Percentiles rank a stretch among this genome's conserved stretches.
These are phyloP conservation scores for Fusarium sp. DNA, from an alignment of 2,329 filamentous ascomycete species.

Conservation along the genomic window DNA sequence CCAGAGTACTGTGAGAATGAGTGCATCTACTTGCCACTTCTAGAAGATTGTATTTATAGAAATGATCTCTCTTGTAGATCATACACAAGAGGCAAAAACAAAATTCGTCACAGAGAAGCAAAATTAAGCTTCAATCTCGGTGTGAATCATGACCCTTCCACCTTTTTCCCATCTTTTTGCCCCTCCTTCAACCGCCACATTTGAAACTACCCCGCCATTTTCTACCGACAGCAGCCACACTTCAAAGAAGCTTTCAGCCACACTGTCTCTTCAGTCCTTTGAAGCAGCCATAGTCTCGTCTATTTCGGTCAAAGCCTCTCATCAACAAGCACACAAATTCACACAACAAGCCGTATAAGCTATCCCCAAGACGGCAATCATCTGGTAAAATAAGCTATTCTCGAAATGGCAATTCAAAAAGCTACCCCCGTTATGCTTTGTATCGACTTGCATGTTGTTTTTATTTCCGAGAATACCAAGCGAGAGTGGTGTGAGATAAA, in stretches of 20 bases:
- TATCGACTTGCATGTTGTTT: neutral
- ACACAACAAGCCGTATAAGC: neutral
- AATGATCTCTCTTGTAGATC: neutral
- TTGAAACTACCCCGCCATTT: constrained; percentile 33
- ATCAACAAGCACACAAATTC: neutral
- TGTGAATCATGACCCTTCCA: constrained; percentile 35
- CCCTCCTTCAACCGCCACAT: constrained; percentile 36
- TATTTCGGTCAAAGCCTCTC: neutral
- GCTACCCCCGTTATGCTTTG: neutral
- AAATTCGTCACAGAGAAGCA: neutral
- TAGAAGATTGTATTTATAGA: neutral
- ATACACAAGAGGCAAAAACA: neutral
- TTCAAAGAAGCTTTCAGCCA: neutral
- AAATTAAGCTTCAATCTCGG: constrained; percentile 29
- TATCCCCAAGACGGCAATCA: constrained; percentile 16
- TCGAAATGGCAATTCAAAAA: neutral
- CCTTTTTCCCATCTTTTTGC: constrained; percentile 33
- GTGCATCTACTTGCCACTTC: neutral
- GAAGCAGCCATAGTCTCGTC: constrained; percentile 6
- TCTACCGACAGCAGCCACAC: constrained; percentile 8
- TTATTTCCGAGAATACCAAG: constrained; percentile 4
- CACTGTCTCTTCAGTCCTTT: neutral
- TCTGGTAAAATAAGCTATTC: neutral
- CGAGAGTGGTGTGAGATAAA: constrained; percentile 9
- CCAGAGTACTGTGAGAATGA: neutral